These are phyloP conservation scores for Verticillium dahliae DNA, from an alignment of 2,329 filamentous ascomycete genomes.

Conservation along the genomic window DNA sequence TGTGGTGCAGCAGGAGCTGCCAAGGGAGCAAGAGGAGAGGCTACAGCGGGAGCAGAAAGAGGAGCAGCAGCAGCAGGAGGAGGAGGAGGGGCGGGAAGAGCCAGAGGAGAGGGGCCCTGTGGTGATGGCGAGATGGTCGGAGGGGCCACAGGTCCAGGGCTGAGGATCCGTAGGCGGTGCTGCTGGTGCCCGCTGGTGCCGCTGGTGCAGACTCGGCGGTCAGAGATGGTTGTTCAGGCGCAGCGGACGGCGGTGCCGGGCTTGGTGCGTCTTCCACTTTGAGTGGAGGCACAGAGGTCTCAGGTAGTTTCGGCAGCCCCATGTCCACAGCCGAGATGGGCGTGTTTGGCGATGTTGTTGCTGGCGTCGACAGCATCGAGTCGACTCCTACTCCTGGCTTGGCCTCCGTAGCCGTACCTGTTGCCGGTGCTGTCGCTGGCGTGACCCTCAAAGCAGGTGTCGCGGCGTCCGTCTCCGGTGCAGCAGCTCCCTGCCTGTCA, in stretches of 20 bases:
- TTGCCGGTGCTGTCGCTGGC: background rate
- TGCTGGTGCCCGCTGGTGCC: conserved; percentile 17
- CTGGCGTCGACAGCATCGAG: background rate
- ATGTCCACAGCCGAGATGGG: background rate
- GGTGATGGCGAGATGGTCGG: conserved; percentile 3
- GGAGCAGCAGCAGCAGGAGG: conserved; percentile 24
- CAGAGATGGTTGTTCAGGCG: background rate
- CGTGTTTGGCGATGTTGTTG: background rate
- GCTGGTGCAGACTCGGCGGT: conserved; percentile 4
- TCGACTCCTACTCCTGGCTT: background rate
- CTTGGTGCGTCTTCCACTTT: background rate
- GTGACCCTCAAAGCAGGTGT: background rate
- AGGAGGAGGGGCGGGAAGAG: conserved; percentile 4
- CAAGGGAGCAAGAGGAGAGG: too few relatives aligned
- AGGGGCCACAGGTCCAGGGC: conserved; percentile 10
- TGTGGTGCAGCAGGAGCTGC: conserved; percentile 1
- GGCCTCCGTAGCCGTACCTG: background rate
- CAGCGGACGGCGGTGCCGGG: conserved; percentile 6
- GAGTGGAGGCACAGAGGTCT: conserved; percentile 8
- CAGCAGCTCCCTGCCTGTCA: conserved; percentile 3
- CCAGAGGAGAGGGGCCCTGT: conserved; percentile 2
- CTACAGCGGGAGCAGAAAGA: conserved; percentile 11
- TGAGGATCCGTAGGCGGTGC: conserved; percentile 12
- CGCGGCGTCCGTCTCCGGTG: background rate
- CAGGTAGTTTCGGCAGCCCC: background rate